phyloP scores from a whole-genome alignment of 2,329 filamentous ascomycete genomes.

The Microsporum audouinii region DNA sequence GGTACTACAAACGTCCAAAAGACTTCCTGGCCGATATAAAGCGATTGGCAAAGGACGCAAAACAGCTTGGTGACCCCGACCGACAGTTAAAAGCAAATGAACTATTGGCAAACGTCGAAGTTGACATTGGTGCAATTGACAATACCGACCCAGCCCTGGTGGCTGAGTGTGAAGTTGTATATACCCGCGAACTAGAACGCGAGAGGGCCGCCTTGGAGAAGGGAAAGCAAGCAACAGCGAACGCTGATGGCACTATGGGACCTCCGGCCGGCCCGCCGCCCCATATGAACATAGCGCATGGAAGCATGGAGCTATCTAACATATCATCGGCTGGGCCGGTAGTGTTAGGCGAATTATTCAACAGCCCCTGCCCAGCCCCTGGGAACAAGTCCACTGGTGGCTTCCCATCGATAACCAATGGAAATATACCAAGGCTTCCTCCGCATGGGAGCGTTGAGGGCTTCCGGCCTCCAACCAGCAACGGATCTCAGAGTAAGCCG shows the following conservation, averaged over 20 bases:
- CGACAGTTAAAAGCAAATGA: slow-evolving; percentile 80
- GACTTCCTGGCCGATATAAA: slow-evolving; percentile 86
- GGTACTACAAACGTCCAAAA: slow-evolving; percentile 81
- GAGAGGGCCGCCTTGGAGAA: slow-evolving; percentile 54
- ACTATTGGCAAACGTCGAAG: slow-evolving; percentile 82
- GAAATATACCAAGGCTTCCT: slow-evolving; percentile 38
- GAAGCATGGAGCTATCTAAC: slow-evolving; percentile 41
- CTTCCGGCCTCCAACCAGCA: slow-evolving; percentile 40
- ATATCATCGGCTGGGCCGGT: slow-evolving; percentile 39
- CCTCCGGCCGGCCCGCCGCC: slow-evolving; percentile 31
- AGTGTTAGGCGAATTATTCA: slow-evolving; percentile 53
- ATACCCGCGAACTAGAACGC: slow-evolving; percentile 58
- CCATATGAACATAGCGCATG: slow-evolving; percentile 42
- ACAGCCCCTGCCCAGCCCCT: slow-evolving; percentile 39
- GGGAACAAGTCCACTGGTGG: slow-evolving; percentile 46
- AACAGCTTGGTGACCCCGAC: slow-evolving; percentile 69
- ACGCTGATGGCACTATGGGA: slow-evolving; percentile 33
- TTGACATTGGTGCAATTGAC: slow-evolving; percentile 73
- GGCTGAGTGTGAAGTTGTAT: slow-evolving; percentile 69
- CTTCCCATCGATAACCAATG: slow-evolving; percentile 44
- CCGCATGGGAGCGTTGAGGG: slow-evolving; percentile 19
- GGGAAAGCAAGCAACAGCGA: slow-evolving; percentile 30
- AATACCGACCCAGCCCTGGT: slow-evolving; percentile 50
- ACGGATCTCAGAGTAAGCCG: slow-evolving; percentile 33
- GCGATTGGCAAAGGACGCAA: slow-evolving; percentile 72